Base-by-base conservation (phyloP, 2,329 filamentous ascomycete species). In the Verticillium nubilum region DNA sequence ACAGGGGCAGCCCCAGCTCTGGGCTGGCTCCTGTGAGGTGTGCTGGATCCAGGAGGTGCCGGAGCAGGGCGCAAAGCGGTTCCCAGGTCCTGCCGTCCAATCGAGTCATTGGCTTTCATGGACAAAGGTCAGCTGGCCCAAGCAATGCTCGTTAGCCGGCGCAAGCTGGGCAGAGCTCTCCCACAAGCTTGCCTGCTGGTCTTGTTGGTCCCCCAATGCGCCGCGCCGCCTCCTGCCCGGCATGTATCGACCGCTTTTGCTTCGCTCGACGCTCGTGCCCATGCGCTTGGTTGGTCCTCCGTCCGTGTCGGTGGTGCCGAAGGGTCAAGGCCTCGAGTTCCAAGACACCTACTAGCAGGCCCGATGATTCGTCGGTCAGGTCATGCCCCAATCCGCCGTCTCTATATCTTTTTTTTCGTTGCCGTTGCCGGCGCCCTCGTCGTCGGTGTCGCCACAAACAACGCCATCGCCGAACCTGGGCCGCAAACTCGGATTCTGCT, bases 51-150 rank as follows among this genome's bases (percentile, higher is more conserved):
- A 47, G 37, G 37, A 47, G 37, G 33, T 37, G 33, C 33, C 33
- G n/a, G 33, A 37, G 33, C 33, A 37, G 33, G n/a, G 37, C 37
- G 37, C 37, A 12, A 47, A 47, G 27, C 54, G 54, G 23, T 47
- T 56, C 54, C 54, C 37, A 56, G 54, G 54, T 56, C 37, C 26
- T 54, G 52, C 52, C 52, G 28, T 13, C 52, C 54, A 37, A 56
- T 56, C 35, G 54, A 56, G 54, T 56, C 54, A 56, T 56, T 35
- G 26, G 54, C 54, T 27, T 56, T 26, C n/a, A 26, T 47, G 54
- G 54, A 37, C 31, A 42, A 23, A 56, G 37, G 54, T 56, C 54
- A 56, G 54, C 54, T 56, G 54, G 25, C 47, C 54, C 37, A 47
- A 25, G 37, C 37, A 47, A 47, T 19, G 19, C 37, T 47, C 37